Evolutionary conservation across 2,329 filamentous ascomycete genomes (phyloP).

Genomic region (Claviceps paspali): DNA sequence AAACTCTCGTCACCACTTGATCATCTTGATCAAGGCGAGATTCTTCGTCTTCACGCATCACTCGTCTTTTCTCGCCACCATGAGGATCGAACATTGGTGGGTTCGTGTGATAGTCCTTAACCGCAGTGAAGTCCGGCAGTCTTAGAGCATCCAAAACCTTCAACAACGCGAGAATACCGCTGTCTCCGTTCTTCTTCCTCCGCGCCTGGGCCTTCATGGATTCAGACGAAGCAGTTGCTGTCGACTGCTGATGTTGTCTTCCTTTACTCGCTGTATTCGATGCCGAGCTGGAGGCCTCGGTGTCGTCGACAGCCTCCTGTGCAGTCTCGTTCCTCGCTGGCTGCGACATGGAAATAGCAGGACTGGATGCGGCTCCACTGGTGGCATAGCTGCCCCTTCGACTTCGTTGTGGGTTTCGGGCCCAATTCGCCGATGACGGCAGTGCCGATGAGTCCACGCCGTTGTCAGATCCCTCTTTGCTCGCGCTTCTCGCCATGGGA

Average conservation of each 20-base stretch:
- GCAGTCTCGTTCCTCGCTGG: constrained; percentile 36
- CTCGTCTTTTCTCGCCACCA: constrained; percentile 67
- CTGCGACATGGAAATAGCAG: constrained; percentile 49
- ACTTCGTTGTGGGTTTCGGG: constrained; percentile 51
- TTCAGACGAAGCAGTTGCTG: neutral
- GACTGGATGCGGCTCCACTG: constrained; percentile 68
- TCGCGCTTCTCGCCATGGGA: constrained; percentile 61
- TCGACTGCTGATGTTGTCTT: constrained; percentile 7
- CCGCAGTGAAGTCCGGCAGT: constrained; percentile 12
- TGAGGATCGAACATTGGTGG: constrained; percentile 72
- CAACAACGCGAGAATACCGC: constrained; percentile 20
- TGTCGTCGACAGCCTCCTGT: constrained; percentile 26
- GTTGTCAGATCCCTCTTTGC: constrained; percentile 58
- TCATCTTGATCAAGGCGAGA: constrained; percentile 35
- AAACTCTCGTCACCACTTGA: constrained; percentile 26
- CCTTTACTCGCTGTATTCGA: constrained; percentile 10
- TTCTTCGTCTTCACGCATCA: constrained; percentile 59
- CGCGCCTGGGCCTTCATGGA: neutral
- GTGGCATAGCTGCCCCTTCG: constrained; percentile 66
- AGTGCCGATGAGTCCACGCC: constrained; percentile 76
- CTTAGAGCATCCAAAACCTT: constrained; percentile 22
- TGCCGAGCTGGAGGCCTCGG: constrained; percentile 14
- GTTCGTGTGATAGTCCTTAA: constrained; percentile 12
- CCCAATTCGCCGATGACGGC: constrained; percentile 89
- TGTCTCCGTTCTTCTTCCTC: constrained; percentile 8